Conservation (phyloP, 108 stramenopile species). For the Cylindrotheca closterium region DNA sequence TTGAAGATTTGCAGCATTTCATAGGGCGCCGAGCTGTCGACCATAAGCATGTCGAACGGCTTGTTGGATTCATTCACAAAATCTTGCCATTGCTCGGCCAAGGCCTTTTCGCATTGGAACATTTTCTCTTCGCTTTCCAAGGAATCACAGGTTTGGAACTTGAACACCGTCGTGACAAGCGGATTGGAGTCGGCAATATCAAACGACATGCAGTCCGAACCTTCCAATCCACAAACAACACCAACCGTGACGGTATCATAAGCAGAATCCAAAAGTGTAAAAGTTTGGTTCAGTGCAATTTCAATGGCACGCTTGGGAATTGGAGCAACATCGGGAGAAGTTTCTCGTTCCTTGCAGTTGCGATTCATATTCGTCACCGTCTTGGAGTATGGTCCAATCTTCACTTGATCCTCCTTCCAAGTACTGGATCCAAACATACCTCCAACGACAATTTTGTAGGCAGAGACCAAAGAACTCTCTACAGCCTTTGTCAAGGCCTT, state of each 20-base stretch:
- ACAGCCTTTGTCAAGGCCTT: constrained; percentile 31
- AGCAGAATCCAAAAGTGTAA: neutral
- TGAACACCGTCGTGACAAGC: neutral
- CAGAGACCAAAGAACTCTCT: constrained; percentile 27
- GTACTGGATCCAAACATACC: constrained; percentile 80
- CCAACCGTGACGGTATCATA: neutral
- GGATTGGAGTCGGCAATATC: neutral
- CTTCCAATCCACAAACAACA: constrained; percentile 8
- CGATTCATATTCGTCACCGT: neutral
- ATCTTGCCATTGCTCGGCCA: neutral
- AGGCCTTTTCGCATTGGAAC: neutral
- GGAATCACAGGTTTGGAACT: neutral
- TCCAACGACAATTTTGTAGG: constrained; percentile 71
- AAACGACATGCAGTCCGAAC: neutral
- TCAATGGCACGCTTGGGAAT: neutral
- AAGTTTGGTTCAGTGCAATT: neutral
- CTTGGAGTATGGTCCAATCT: constrained; percentile 53
- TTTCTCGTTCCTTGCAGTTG: neutral
- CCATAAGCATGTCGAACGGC: constrained; percentile 8
- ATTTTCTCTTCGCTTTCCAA: neutral
- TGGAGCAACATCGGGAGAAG: neutral
- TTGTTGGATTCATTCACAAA: neutral
- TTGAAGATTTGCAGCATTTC: constrained; percentile 28
- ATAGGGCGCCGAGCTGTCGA: constrained; percentile 21
- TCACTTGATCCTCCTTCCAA: constrained; percentile 77